Evolutionary conservation across 1,139 yeast genomes (phyloP).

Genomic region (Debaryomyces robertsiae): DNA sequence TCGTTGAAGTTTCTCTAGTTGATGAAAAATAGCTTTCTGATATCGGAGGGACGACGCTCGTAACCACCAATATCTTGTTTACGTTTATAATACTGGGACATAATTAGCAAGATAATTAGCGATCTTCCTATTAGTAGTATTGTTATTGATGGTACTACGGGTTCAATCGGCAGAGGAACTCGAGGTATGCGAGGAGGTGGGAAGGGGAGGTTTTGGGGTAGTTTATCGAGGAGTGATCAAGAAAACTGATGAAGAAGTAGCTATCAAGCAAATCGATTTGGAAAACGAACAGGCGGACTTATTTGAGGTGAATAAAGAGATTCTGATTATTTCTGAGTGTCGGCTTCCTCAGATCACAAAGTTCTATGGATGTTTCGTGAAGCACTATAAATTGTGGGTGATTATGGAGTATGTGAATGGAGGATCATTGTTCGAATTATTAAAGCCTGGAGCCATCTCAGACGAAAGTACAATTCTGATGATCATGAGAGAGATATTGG

Average conservation of each 20-base stretch:
- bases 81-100: not conserved
- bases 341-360: constrained; percentile 67
- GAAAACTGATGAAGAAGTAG: constrained; percentile 54
- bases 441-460: constrained; percentile 59
- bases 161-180: constrained; percentile 42
- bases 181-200: constrained; percentile 73
- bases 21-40: constrained; percentile 1
- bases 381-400: constrained; percentile 81
- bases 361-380: constrained; percentile 80
- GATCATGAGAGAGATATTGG: constrained; percentile 59
- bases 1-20: no score
- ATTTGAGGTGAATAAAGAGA: constrained; percentile 79
- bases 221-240: constrained; percentile 74
- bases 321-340: constrained; percentile 75
- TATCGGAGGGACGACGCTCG: constrained; percentile 2
- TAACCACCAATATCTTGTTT: constrained; percentile 1
- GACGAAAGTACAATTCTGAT: constrained; percentile 54
- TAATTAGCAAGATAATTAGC: not conserved
- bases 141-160: constrained; percentile 18
- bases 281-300: constrained; percentile 78
- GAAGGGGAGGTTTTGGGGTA: constrained; percentile 87
- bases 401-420: constrained; percentile 85
- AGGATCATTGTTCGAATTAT: constrained; percentile 74
- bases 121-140: not conserved
- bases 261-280: constrained; percentile 74